phyloP scores from a whole-genome alignment of 2,329 filamentous ascomycete species.

The Orbilia oligospora region DNA sequence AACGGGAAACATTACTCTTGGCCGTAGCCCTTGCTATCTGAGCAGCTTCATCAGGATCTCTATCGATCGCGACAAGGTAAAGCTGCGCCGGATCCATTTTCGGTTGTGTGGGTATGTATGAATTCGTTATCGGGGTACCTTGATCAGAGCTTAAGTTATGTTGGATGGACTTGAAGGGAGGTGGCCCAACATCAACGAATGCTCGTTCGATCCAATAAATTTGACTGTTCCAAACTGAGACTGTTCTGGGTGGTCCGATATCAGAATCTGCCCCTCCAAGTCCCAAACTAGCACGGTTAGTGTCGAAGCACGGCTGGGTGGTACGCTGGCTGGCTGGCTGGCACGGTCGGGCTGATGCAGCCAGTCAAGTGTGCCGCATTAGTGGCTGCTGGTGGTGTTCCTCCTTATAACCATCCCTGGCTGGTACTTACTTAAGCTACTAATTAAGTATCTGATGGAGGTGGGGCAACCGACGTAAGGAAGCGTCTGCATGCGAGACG shows the following conservation, averaged over 20 bases:
- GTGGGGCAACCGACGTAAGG: constrained; percentile 31
- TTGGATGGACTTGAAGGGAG: constrained; percentile 1
- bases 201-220: constrained; percentile 11
- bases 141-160: too few relatives aligned
- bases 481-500: constrained; percentile 24
- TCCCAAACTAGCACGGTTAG: background rate
- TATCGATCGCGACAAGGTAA: constrained; percentile 64
- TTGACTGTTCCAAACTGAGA: constrained; percentile 14
- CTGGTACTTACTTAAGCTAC: background rate
- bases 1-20: constrained; percentile 60
- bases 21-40: constrained; percentile 63
- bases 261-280: constrained; percentile 46
- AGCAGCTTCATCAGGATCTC: constrained; percentile 62
- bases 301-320: constrained; percentile 12
- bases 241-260: constrained; percentile 40
- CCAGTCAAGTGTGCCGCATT: constrained; percentile 46
- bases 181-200: constrained; percentile 10
- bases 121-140: background rate
- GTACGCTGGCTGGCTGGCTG: too few relatives aligned
- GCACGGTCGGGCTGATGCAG: constrained; percentile 25
- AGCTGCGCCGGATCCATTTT: constrained; percentile 59
- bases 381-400: background rate
- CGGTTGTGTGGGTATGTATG: background rate
- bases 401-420: constrained; percentile 22
- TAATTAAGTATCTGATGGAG: background rate